These are phyloP conservation scores for Aspergillus sp. DNA, from an alignment of 2,329 filamentous ascomycete genomes.

Conservation along the genomic window DNA sequence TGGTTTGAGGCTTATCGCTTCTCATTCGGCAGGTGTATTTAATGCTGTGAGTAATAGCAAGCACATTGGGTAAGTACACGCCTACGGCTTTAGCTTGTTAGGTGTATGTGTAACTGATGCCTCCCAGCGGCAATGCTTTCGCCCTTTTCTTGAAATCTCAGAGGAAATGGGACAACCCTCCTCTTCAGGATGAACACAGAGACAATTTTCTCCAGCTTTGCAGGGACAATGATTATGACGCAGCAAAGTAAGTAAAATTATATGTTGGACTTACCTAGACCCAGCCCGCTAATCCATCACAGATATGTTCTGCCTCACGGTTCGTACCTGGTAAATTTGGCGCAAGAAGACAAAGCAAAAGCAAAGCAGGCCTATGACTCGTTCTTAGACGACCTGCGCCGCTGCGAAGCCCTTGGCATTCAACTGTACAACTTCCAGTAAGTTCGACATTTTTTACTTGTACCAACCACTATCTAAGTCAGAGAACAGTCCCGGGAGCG, in stretches of 20 bases:
- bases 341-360: slow-evolving; percentile 76
- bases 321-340: slow-evolving; percentile 94
- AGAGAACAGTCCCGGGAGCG: slow-evolving; percentile 66
- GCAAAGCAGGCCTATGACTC: slow-evolving; percentile 80
- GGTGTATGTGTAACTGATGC: not conserved
- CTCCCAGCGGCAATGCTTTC: slow-evolving; percentile 75
- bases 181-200: slow-evolving; percentile 66
- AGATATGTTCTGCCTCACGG: slow-evolving; percentile 84
- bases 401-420: slow-evolving; percentile 85
- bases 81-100: no score
- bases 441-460: slow-evolving; percentile 14
- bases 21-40: slow-evolving; percentile 67
- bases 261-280: not conserved
- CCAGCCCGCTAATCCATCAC: slow-evolving; percentile 12
- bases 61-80: slow-evolving; percentile 62
- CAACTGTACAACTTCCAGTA: slow-evolving; percentile 93
- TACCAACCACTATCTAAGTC: not conserved
- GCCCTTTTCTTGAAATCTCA: slow-evolving; percentile 96
- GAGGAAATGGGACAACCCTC: slow-evolving; percentile 86
- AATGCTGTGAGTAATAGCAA: slow-evolving; percentile 78
- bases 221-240: slow-evolving; percentile 68
- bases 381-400: slow-evolving; percentile 83
- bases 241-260: slow-evolving; percentile 47
- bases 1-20: slow-evolving; percentile 12
- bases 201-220: slow-evolving; percentile 70